Percentiles rank a stretch among this genome's conserved stretches.
phyloP scores from a whole-genome alignment of 2,329 filamentous ascomycete species.

The Penicillium verrucosum region DNA sequence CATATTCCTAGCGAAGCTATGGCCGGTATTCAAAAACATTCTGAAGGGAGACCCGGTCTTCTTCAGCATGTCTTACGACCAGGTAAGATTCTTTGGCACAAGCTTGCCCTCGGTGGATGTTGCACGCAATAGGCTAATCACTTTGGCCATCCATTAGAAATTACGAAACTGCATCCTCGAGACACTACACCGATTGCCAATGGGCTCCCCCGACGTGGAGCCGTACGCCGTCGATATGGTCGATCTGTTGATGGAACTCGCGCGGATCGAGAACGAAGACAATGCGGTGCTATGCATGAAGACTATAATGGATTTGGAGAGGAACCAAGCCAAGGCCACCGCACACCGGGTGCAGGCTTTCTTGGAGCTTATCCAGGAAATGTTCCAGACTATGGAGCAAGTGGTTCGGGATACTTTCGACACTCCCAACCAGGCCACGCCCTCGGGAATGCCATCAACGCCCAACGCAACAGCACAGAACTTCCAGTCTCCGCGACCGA shows the following conservation, averaged over 20 bases:
- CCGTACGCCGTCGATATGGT: constrained; percentile 85
- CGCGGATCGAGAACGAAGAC: constrained; percentile 92
- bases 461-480: constrained; percentile 56
- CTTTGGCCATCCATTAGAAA: constrained; percentile 54
- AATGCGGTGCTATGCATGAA: constrained; percentile 99
- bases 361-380: constrained; percentile 84
- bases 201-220: constrained; percentile 75
- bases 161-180: constrained; percentile 90
- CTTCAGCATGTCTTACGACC: constrained; percentile 82
- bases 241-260: constrained; percentile 82
- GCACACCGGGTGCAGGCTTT: constrained; percentile 82
- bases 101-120: background rate
- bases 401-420: constrained; percentile 96
- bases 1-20: constrained; percentile 78
- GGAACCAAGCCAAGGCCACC: constrained; percentile 83
- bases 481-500: constrained; percentile 84
- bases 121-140: constrained; percentile 2
- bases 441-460: constrained; percentile 51
- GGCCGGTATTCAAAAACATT: constrained; percentile 85
- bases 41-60: constrained; percentile 85
- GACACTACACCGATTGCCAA: constrained; percentile 83
- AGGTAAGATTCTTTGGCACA: constrained; percentile 54
- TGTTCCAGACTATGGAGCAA: constrained; percentile 92
- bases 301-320: constrained; percentile 93
- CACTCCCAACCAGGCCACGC: constrained; percentile 59